Percentiles rank a stretch among this genome's conserved stretches.
phyloP scores from a whole-genome alignment of 176 grass and related monocot genomes.

The Musa troglodytarum region DNA sequence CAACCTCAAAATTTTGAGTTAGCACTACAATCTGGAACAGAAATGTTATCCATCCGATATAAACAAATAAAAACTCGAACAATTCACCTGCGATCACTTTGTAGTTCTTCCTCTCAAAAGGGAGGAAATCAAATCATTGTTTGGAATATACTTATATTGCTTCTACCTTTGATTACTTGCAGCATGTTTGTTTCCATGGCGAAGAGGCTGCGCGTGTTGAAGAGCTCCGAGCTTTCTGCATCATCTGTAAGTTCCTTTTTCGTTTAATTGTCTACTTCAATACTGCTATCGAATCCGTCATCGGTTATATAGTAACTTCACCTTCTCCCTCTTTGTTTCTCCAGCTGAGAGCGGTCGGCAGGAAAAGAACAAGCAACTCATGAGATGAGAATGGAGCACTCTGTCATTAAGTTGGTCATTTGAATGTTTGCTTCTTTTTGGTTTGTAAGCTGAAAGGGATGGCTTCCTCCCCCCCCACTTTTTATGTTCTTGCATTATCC shows the following conservation, averaged over 20 bases:
- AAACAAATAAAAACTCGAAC: no score
- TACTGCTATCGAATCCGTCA: not conserved
- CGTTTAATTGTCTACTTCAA: not conserved
- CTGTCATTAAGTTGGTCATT: not conserved
- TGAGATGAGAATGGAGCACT: not conserved
- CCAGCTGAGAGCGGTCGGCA: not conserved
- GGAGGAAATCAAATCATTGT: no score
- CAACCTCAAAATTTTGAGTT: no score
- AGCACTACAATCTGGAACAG: no score
- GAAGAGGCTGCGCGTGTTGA: conserved; percentile 62
- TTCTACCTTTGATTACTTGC: not conserved
- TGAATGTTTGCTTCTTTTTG: not conserved
- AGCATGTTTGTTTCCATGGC: conserved; percentile 75
- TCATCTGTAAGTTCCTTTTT: conserved; percentile 34
- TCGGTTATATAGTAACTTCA: not conserved
- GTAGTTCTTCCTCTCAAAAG: no score
- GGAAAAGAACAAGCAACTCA: not conserved
- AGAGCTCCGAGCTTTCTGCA: conserved; percentile 52
- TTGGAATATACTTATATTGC: not conserved
- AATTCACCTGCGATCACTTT: no score
- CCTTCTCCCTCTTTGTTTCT: not conserved
- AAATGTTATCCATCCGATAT: no score
- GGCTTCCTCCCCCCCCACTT: no score
- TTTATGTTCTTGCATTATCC: not conserved
- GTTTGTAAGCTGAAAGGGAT: not conserved